Conservation (phyloP, 2,329 filamentous ascomycete species). For the Sarocladium strictum region DNA sequence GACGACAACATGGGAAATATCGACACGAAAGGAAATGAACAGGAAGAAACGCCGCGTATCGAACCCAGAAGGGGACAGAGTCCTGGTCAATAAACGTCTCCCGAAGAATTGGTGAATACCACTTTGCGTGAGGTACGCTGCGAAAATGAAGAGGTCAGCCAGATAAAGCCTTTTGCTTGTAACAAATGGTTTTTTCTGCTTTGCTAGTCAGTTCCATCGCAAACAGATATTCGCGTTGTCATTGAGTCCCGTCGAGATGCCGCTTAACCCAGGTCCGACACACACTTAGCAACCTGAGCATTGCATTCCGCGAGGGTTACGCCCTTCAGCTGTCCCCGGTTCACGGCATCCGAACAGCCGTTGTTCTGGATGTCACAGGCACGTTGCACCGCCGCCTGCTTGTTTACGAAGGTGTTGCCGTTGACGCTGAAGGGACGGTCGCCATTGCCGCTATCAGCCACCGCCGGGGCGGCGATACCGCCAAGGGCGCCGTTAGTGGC, state of each 20-base stretch:
- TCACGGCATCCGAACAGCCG: conserved; percentile 50
- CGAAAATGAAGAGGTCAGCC: conserved; percentile 2
- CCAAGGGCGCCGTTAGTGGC: conserved; percentile 35
- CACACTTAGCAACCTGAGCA: conserved; percentile 42
- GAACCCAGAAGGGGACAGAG: conserved; percentile 8
- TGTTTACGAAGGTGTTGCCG: conserved; percentile 51
- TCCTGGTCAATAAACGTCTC: conserved; percentile 7
- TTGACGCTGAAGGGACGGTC: conserved; percentile 50
- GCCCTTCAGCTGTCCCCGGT: conserved; percentile 37
- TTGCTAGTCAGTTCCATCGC: conserved; percentile 8
- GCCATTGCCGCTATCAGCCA: conserved; percentile 40
- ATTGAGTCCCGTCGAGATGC: background rate
- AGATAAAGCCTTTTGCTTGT: conserved; percentile 15
- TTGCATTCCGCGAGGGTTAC: conserved; percentile 46
- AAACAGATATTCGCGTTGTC: background rate
- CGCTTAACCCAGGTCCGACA: conserved; percentile 21
- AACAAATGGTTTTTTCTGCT: conserved; percentile 8
- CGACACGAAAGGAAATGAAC: conserved; percentile 9
- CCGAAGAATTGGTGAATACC: background rate
- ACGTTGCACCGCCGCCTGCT: conserved; percentile 49
- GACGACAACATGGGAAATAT: conserved; percentile 9
- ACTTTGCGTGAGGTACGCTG: background rate
- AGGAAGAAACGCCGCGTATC: conserved; percentile 5
- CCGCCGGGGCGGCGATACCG: conserved; percentile 44
- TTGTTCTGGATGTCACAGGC: conserved; percentile 61